Conservation (phyloP, 345 rosid species). For the Pistacia integerrima region DNA sequence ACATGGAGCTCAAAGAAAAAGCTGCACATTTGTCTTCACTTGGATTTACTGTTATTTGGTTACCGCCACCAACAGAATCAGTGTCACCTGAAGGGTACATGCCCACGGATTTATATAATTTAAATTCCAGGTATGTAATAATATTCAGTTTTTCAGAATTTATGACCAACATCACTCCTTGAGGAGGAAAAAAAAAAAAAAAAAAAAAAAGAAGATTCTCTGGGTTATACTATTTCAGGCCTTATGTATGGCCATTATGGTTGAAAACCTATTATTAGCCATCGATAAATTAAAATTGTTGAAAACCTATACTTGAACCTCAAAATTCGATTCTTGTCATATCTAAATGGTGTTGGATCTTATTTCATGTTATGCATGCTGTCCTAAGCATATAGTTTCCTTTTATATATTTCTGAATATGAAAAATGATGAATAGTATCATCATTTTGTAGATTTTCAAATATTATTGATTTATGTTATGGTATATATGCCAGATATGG, state of each 20-base stretch:
- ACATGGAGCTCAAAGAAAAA: slow-evolving; percentile 70
- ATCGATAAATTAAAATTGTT: background rate
- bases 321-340: slow-evolving; percentile 2
- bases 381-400: background rate
- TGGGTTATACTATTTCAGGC: background rate
- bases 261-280: background rate
- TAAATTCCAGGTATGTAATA: slow-evolving; percentile 76
- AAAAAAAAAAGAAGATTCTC: background rate
- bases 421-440: background rate
- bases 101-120: slow-evolving; percentile 89
- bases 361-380: background rate
- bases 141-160: background rate
- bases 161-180: background rate
- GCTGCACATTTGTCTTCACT: slow-evolving; percentile 71
- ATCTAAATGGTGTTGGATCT: slow-evolving; percentile 1
- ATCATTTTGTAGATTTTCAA: slow-evolving; percentile 8
- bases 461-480: slow-evolving; percentile 14
- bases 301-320: background rate
- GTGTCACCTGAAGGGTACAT: slow-evolving; percentile 99
- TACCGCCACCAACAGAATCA: slow-evolving; percentile 97
- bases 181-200: background rate
- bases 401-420: background rate
- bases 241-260: slow-evolving; percentile 1
- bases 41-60: slow-evolving; percentile 89
- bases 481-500: slow-evolving; percentile 63